phyloP scores from a whole-genome alignment of 1,284 basidiomycete species.

The Austropuccinia psidii region DNA sequence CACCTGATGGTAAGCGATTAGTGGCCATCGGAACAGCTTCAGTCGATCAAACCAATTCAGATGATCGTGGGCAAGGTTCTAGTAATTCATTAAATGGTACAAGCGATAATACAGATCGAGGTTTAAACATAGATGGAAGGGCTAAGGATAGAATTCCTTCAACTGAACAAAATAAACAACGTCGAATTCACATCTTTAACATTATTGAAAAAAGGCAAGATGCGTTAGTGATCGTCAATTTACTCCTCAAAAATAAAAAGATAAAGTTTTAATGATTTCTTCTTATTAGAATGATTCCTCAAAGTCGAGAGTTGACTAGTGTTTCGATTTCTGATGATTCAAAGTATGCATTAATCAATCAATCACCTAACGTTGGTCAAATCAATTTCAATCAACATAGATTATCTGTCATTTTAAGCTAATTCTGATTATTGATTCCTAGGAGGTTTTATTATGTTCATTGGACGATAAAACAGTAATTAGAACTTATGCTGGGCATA shows the following conservation, averaged over 20 bases:
- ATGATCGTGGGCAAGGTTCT: background rate
- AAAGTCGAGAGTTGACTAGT: conserved; percentile 64
- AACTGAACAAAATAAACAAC: conserved; percentile 10
- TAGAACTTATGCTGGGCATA: conserved; percentile 72
- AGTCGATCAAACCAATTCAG: conserved; percentile 13
- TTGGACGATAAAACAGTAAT: conserved; percentile 59
- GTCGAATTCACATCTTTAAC: conserved; percentile 35
- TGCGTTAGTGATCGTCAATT: background rate
- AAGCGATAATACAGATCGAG: background rate
- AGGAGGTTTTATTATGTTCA: conserved; percentile 87
- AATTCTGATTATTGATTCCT: background rate
- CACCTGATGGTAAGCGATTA: conserved; percentile 72
- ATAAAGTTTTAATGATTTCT: background rate
- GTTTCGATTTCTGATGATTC: conserved; percentile 82
- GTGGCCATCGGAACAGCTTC: conserved; percentile 64
- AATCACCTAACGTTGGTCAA: conserved; percentile 70
- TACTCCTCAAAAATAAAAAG: background rate
- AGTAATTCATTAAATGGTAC: background rate
- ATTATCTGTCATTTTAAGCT: background rate
- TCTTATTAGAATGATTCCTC: conserved; percentile 21
- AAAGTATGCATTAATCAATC: conserved; percentile 75
- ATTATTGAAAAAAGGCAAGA: conserved; percentile 29
- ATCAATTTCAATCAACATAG: conserved; percentile 21
- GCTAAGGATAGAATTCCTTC: conserved; percentile 36
- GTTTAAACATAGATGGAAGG: conserved; percentile 49